phyloP scores from a whole-genome alignment of 192 early-diverging fungal genomes.

The Coemansia sp. region DNA sequence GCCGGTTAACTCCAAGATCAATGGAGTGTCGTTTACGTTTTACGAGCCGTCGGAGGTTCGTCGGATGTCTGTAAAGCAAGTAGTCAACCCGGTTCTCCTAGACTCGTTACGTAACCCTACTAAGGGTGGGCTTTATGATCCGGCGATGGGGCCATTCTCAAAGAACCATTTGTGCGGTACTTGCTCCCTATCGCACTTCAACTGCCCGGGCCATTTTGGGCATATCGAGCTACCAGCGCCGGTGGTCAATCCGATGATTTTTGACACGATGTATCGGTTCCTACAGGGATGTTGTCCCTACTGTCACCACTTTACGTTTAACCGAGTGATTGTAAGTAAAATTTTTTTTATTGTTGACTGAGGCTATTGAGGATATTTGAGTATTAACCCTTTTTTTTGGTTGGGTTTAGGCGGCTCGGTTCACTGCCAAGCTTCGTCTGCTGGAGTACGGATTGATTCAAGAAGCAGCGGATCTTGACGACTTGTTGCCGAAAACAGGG shows the following conservation, averaged over 20 bases:
- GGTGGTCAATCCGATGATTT: constrained; percentile 92
- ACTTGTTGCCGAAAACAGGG: constrained; percentile 47
- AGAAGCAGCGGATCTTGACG: constrained; percentile 82
- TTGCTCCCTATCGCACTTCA: constrained; percentile 75
- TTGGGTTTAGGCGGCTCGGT: constrained; percentile 48
- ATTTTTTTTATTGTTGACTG: not conserved
- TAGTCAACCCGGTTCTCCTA: constrained; percentile 83
- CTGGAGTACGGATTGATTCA: constrained; percentile 82
- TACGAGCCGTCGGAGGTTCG: constrained; percentile 83
- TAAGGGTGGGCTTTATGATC: constrained; percentile 89
- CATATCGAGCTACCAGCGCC: constrained; percentile 90
- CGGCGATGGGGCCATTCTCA: constrained; percentile 89
- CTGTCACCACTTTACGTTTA: constrained; percentile 78
- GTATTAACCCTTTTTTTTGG: not conserved
- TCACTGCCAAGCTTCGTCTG: constrained; percentile 76
- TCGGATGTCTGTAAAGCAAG: constrained; percentile 91
- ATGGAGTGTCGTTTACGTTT: constrained; percentile 89
- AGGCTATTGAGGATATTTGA: not conserved
- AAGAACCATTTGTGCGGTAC: constrained; percentile 79
- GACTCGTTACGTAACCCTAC: constrained; percentile 90
- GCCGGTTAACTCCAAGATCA: constrained; percentile 77
- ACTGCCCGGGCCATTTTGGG: constrained; percentile 95
- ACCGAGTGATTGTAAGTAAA: constrained; percentile 46
- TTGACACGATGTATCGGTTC: constrained; percentile 83
- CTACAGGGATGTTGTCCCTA: constrained; percentile 84